Evolutionary conservation across 768 basidiomycete genomes (phyloP).

Genomic region (Porpolomopsis calyptriformis): DNA sequence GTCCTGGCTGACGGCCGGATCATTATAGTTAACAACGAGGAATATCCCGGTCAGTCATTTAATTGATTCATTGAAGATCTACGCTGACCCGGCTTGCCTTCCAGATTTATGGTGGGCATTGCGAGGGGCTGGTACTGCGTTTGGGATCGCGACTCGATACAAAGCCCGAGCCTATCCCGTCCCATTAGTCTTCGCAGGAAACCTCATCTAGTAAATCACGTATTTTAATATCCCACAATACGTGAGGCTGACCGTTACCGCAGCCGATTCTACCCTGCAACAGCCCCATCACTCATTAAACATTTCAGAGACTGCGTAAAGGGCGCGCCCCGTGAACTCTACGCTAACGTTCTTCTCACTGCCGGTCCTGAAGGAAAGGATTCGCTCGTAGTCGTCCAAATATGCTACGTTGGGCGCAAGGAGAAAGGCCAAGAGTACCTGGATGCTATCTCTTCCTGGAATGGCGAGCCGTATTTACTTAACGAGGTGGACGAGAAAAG

Average conservation of each 20-base stretch:
- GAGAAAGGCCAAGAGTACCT: conserved; percentile 71
- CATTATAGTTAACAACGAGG: conserved; percentile 61
- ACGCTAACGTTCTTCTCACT: conserved; percentile 83
- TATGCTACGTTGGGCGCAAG: conserved; percentile 76
- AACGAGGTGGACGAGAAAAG: conserved; percentile 89
- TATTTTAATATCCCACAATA: neutral
- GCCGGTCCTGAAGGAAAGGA: conserved; percentile 79
- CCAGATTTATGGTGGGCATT: conserved; percentile 89
- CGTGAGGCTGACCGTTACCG: conserved; percentile 10
- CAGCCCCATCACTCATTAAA: conserved; percentile 77
- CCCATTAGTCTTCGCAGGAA: conserved; percentile 86
- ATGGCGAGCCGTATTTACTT: conserved; percentile 73
- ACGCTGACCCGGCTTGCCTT: too few relatives aligned
- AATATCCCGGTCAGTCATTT: conserved; percentile 46
- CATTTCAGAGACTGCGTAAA: conserved; percentile 94
- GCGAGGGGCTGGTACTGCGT: conserved; percentile 70
- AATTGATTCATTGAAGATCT: too few relatives aligned
- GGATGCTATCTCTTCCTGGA: conserved; percentile 77
- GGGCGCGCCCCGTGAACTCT: conserved; percentile 75
- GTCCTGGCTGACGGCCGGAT: conserved; percentile 87
- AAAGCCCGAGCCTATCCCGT: conserved; percentile 83
- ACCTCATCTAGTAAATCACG: conserved; percentile 64
- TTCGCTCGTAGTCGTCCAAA: conserved; percentile 82
- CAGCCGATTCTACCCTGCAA: conserved; percentile 82
- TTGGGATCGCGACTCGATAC: conserved; percentile 84